Evolutionary conservation across 1,139 yeast species (phyloP).

Genomic region (Yamadazyma pseudoaaseri): DNA sequence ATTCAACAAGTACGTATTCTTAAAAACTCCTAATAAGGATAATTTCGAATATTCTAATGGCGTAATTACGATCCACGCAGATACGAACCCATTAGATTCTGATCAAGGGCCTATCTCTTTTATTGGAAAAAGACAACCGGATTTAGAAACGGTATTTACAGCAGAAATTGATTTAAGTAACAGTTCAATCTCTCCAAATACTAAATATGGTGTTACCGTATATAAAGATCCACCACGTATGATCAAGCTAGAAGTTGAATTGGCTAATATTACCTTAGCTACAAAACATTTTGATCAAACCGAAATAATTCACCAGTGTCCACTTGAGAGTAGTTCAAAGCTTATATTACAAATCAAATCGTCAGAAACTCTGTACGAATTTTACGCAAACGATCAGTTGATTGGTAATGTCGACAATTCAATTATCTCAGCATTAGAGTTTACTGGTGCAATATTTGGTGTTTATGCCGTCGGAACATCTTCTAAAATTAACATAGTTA

Average conservation of each 20-base stretch:
- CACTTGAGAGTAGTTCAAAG: background rate
- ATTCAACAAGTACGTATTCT: constrained; percentile 8
- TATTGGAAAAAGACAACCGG: constrained; percentile 9
- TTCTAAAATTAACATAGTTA: background rate
- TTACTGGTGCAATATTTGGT: constrained; percentile 10
- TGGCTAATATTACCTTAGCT: background rate
- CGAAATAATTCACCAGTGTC: background rate
- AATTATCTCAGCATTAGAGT: constrained; percentile 8
- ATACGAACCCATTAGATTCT: constrained; percentile 2
- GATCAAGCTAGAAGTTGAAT: constrained; percentile 7
- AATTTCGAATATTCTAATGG: constrained; percentile 6
- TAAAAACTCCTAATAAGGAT: constrained; percentile 5
- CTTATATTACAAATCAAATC: background rate
- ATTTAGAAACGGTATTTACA: constrained; percentile 1
- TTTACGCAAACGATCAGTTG: background rate
- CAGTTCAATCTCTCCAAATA: background rate
- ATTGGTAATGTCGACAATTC: constrained; percentile 3
- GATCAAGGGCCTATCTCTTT: constrained; percentile 7
- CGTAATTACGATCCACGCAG: constrained; percentile 6
- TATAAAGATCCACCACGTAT: constrained; percentile 9
- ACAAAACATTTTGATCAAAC: background rate
- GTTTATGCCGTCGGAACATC: constrained; percentile 4
- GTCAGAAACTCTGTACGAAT: background rate
- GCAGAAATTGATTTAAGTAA: background rate
- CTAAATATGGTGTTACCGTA: constrained; percentile 7